Evolutionary conservation across 805 yeast genomes (phyloP).

Genomic region (Zygotorulaspora danielsina): DNA sequence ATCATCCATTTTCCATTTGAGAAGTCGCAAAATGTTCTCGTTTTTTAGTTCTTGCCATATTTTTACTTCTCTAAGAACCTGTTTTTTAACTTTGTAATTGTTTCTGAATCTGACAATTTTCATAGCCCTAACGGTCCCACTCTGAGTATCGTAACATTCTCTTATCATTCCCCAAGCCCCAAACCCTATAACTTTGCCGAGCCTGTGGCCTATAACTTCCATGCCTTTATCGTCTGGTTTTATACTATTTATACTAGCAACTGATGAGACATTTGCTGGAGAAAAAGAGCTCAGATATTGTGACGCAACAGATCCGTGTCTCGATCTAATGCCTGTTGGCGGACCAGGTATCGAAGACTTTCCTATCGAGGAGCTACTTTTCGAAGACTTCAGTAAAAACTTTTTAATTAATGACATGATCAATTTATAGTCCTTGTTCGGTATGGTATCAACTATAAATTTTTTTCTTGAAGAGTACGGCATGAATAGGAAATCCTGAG

Average conservation of each 20-base stretch:
- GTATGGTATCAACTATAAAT: slow-evolving; percentile 35
- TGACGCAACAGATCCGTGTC: slow-evolving; percentile 35
- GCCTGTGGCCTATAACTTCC: slow-evolving; percentile 51
- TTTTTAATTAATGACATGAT: slow-evolving; percentile 32
- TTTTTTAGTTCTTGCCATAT: slow-evolving; percentile 73
- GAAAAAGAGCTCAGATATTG: slow-evolving; percentile 35
- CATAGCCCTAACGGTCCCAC: slow-evolving; percentile 48
- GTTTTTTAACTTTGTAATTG: slow-evolving; percentile 48
- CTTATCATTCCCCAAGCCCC: slow-evolving; percentile 90
- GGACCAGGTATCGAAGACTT: slow-evolving; percentile 6
- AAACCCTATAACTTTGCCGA: slow-evolving; percentile 75
- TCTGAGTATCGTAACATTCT: slow-evolving; percentile 47
- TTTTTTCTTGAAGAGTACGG: slow-evolving; percentile 61
- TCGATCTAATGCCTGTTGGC: slow-evolving; percentile 14
- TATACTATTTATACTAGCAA: slow-evolving; percentile 11
- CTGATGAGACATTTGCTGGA: slow-evolving; percentile 24
- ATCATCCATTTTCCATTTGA: slow-evolving; percentile 57
- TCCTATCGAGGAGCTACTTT: slow-evolving; percentile 24
- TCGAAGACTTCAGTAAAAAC: slow-evolving; percentile 23
- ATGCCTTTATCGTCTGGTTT: slow-evolving; percentile 63
- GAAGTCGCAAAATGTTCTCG: slow-evolving; percentile 57
- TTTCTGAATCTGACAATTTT: slow-evolving; percentile 54
- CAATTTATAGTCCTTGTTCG: slow-evolving; percentile 36
- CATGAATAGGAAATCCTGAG: slow-evolving; percentile 49
- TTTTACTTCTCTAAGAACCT: slow-evolving; percentile 64